Conservation (phyloP, 768 basidiomycete genomes). For the Strobilomyces echinocephalus region DNA sequence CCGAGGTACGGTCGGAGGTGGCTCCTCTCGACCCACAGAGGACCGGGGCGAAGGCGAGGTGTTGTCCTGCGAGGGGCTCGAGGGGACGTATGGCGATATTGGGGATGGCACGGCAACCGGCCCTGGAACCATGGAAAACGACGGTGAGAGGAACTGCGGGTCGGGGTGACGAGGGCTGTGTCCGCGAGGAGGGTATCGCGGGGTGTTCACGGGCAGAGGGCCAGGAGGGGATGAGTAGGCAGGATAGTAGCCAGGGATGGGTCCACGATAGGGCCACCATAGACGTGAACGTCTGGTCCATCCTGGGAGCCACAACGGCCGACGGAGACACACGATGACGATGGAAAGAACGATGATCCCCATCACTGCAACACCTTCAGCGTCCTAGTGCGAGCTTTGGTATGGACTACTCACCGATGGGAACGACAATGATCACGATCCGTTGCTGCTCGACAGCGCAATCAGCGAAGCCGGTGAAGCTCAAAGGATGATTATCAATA, state of each 20-base stretch:
- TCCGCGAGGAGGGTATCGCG: conserved; percentile 9
- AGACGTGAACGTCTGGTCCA: background rate
- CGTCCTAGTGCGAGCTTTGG: background rate
- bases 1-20: background rate
- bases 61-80: background rate
- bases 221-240: background rate
- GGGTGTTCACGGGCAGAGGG: background rate
- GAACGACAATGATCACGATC: background rate
- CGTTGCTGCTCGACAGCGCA: conserved; percentile 4
- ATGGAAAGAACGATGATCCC: background rate
- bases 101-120: background rate
- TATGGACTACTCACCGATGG: conserved; percentile 9
- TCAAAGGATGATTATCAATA: background rate
- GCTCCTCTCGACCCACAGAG: background rate
- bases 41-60: conserved; percentile 1
- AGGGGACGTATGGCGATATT: background rate
- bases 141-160: background rate
- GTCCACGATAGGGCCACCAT: too few species aligned
- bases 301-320: background rate
- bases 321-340: too few species aligned
- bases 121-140: background rate
- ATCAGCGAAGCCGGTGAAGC: background rate
- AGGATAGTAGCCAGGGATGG: background rate
- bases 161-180: background rate
- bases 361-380: conserved; percentile 7